A percentile compares a stretch with the other conserved stretches of the same genome.
phyloP scores from a whole-genome alignment of 2,329 filamentous ascomycete species.

The Coniochaeta hoffmannii region DNA sequence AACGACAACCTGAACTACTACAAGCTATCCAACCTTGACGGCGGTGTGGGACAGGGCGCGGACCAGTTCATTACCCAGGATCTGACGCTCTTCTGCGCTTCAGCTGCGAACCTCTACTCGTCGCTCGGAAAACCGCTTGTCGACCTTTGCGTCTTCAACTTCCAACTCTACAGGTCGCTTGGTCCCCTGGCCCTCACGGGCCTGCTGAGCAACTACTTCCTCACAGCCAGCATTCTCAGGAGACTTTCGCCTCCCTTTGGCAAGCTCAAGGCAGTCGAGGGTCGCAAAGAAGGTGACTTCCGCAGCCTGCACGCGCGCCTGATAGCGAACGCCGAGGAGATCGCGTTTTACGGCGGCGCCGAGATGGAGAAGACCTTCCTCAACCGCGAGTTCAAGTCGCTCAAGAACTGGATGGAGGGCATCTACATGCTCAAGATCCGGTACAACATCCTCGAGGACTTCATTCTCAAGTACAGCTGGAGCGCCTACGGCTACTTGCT shows the following conservation, averaged over 20 bases:
- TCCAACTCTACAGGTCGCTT: constrained; percentile 86
- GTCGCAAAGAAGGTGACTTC: constrained; percentile 91
- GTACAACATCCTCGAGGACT: constrained; percentile 98
- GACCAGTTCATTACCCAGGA: constrained; percentile 99
- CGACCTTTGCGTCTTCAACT: constrained; percentile 97
- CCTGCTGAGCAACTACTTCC: constrained; percentile 85
- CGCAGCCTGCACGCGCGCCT: constrained; percentile 82
- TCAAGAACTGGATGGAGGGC: constrained; percentile 95
- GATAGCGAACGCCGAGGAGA: constrained; percentile 94
- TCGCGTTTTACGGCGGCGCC: constrained; percentile 94
- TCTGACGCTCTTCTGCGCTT: constrained; percentile 87
- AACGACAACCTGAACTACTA: constrained; percentile 96
- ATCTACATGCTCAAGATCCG: constrained; percentile 97
- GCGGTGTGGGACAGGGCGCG: constrained; percentile 82
- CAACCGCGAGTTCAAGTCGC: constrained; percentile 82
- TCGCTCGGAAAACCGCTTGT: constrained; percentile 96
- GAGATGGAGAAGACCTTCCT: constrained; percentile 92
- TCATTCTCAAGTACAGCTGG: constrained; percentile 97
- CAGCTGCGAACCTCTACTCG: constrained; percentile 88
- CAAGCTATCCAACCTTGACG: constrained; percentile 87
- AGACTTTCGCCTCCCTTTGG: constrained; percentile 91
- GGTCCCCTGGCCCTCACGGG: constrained; percentile 82
- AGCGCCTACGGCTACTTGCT: constrained; percentile 94
- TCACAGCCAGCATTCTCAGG: constrained; percentile 84
- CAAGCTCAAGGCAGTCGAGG: constrained; percentile 93